Percentiles rank a stretch among this genome's conserved stretches.
Evolutionary conservation across 208 protist species (phyloP).

Genomic region (Leishmania tropica): DNA sequence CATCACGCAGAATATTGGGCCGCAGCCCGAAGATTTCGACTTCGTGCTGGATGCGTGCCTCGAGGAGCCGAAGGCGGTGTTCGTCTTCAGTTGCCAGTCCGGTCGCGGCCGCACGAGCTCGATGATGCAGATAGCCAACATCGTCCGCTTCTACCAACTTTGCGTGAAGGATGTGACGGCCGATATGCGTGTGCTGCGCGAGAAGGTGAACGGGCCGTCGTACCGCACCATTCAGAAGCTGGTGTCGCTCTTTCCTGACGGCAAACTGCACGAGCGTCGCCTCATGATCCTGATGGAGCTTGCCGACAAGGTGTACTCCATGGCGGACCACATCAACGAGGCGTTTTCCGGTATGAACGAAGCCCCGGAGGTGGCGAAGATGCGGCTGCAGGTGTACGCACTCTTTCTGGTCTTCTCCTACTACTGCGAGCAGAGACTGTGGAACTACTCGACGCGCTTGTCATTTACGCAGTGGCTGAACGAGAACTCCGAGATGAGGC

Average conservation of each 20-base stretch:
- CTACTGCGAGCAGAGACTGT: constrained; percentile 90
- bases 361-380: constrained; percentile 67
- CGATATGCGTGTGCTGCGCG: constrained; percentile 71
- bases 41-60: constrained; percentile 83
- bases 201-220: constrained; percentile 40
- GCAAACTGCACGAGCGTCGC: constrained; percentile 85
- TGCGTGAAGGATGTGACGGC: constrained; percentile 72
- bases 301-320: constrained; percentile 87
- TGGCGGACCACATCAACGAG: constrained; percentile 84
- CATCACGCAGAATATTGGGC: constrained; percentile 82
- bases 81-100: constrained; percentile 90
- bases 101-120: constrained; percentile 80
- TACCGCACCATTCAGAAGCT: constrained; percentile 90
- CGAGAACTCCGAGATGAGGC: constrained; percentile 64
- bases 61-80: constrained; percentile 71
- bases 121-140: constrained; percentile 89
- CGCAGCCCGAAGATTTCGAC: constrained; percentile 84
- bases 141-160: constrained; percentile 89
- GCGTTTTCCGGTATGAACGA: constrained; percentile 60
- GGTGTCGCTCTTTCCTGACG: constrained; percentile 86
- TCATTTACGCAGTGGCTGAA: constrained; percentile 75
- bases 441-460: constrained; percentile 56
- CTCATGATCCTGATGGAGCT: constrained; percentile 81
- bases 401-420: constrained; percentile 89
- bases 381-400: constrained; percentile 85